phyloP scores from a whole-genome alignment of 176 grass and related monocot genomes.

The Aegilops tauschii region DNA sequence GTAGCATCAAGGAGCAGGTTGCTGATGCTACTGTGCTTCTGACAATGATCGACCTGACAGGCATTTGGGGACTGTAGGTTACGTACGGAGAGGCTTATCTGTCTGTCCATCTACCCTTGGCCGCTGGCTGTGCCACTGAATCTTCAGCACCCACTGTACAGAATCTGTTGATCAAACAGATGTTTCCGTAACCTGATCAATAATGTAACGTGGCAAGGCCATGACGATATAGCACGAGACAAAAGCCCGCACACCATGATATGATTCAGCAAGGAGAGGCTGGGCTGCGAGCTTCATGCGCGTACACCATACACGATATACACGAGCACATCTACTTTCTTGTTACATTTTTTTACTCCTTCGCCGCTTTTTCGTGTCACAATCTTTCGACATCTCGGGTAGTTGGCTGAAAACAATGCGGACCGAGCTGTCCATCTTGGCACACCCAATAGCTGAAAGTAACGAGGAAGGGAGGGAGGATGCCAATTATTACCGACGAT shows the following conservation, averaged over 20 bases:
- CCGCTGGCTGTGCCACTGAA: neutral
- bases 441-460: neutral
- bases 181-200: too few relatives aligned
- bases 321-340: neutral
- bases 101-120: neutral
- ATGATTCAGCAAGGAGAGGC: neutral
- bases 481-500: too few relatives aligned
- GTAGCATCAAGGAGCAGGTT: neutral
- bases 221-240: too few relatives aligned
- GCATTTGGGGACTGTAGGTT: neutral
- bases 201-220: too few relatives aligned
- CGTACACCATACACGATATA: neutral
- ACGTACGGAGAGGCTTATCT: neutral
- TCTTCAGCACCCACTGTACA: neutral
- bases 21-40: neutral
- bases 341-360: neutral
- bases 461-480: too few relatives aligned
- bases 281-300: neutral
- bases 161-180: neutral
- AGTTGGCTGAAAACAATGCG: constrained; percentile 25
- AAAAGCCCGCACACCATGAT: neutral
- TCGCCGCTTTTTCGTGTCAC: too few relatives aligned
- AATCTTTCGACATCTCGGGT: neutral
- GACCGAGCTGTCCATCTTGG: neutral
- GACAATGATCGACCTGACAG: neutral